Conservation (phyloP, 176 grass and related monocot species). For the Miscanthus lutarioriparius region DNA sequence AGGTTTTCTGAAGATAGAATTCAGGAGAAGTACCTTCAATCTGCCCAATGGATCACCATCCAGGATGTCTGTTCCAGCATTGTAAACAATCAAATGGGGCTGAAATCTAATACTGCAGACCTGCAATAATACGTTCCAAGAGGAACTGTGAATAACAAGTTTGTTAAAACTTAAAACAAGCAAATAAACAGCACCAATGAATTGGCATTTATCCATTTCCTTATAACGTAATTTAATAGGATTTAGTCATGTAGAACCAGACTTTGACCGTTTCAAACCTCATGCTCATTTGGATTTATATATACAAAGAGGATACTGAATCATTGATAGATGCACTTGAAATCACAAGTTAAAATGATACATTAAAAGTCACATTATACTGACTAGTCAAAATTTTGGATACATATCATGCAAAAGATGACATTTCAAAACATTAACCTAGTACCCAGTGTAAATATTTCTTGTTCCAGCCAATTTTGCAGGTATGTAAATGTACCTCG, state of each 20-base stretch:
- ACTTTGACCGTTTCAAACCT: background rate
- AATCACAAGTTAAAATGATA: background rate
- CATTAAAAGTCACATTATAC: background rate
- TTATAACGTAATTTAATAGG: background rate
- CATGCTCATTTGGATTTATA: slow-evolving; percentile 15
- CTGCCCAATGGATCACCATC: slow-evolving; percentile 94
- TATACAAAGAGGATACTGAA: background rate
- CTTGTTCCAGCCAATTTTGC: background rate
- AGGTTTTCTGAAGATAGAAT: background rate
- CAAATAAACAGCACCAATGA: background rate
- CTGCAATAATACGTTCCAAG: slow-evolving; percentile 41
- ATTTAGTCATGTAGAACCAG: background rate
- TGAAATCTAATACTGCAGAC: slow-evolving; percentile 65
- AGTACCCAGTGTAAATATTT: background rate
- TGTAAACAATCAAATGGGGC: slow-evolving; percentile 86
- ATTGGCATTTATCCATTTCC: background rate
- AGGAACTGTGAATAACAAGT: slow-evolving; percentile 17
- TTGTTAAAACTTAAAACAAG: slow-evolving; percentile 15
- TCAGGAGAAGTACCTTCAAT: slow-evolving; percentile 57
- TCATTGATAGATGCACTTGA: background rate
- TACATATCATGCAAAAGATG: background rate
- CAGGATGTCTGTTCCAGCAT: slow-evolving; percentile 92
- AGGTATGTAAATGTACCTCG: slow-evolving; percentile 48
- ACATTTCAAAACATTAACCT: background rate
- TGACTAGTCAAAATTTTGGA: background rate